phyloP scores from a whole-genome alignment of 2,329 filamentous ascomycete genomes.

The Aureobasidium zeae region DNA sequence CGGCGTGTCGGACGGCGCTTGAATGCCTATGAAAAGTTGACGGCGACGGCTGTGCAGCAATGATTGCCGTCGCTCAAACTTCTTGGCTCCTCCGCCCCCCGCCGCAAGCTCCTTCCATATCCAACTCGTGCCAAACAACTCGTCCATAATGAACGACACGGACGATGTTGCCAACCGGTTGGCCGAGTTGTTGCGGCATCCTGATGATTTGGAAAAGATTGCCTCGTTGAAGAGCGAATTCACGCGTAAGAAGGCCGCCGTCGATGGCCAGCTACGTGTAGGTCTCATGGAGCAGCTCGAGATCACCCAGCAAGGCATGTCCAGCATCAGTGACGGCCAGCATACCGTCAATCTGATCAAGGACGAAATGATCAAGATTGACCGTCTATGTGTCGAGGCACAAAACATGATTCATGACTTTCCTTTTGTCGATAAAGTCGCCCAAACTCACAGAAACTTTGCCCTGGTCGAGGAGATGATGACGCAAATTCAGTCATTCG shows the following conservation, averaged over 20 bases:
- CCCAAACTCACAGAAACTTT: slow-evolving; percentile 94
- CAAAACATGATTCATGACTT: slow-evolving; percentile 98
- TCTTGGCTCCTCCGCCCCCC: not conserved
- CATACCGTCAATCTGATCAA: slow-evolving; percentile 87
- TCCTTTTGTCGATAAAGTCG: slow-evolving; percentile 80
- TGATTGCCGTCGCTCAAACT: not conserved
- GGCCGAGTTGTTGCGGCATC: slow-evolving; percentile 84
- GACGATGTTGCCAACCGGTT: slow-evolving; percentile 50
- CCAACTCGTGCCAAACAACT: not conserved
- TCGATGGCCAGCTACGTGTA: slow-evolving; percentile 82
- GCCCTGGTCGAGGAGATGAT: slow-evolving; percentile 91
- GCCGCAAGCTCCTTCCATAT: not conserved
- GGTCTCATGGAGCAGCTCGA: slow-evolving; percentile 88
- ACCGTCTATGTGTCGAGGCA: slow-evolving; percentile 91
- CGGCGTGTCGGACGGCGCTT: too few species aligned
- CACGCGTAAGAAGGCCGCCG: slow-evolving; percentile 80
- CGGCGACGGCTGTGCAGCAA: not conserved
- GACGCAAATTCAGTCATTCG: slow-evolving; percentile 78
- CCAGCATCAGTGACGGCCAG: slow-evolving; percentile 77
- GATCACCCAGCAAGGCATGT: slow-evolving; percentile 89
- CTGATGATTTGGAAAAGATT: slow-evolving; percentile 97
- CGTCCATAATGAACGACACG: slow-evolving; percentile 23
- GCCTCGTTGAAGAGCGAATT: slow-evolving; percentile 83
- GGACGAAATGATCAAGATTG: slow-evolving; percentile 97
- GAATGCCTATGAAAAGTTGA: slow-evolving; percentile 12